A percentile compares a stretch with the other conserved stretches of the same genome.
Conservation (phyloP, 371 early-diverging fungal genomes). For the Phascolomyces articulosus region DNA sequence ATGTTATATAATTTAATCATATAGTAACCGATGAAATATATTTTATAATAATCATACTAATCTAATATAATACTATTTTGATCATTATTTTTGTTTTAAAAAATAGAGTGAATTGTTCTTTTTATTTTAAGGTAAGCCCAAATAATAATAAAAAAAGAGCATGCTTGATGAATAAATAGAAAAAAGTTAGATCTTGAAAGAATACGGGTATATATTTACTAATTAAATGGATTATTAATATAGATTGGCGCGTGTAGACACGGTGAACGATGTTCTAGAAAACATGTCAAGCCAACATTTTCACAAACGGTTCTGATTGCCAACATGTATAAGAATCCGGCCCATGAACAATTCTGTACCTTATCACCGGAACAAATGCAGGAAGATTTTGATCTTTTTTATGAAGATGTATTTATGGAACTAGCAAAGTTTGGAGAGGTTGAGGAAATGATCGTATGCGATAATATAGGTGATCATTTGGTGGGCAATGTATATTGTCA, state of each 20-base stretch:
- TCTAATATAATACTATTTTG: background rate
- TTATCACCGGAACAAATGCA: conserved; percentile 82
- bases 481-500: conserved; percentile 98
- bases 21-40: background rate
- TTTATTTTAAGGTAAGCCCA: conserved; percentile 88
- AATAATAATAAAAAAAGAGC: too few species aligned
- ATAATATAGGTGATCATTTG: conserved; percentile 98
- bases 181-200: too few species aligned
- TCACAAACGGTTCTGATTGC: conserved; percentile 93
- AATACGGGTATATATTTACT: background rate
- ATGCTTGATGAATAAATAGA: too few species aligned
- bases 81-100: background rate
- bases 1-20: conserved; percentile 27
- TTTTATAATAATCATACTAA: background rate
- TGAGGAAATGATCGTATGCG: conserved; percentile 95
- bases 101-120: conserved; percentile 94
- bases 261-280: conserved; percentile 97
- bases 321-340: conserved; percentile 95
- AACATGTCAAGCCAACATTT: conserved; percentile 96
- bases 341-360: conserved; percentile 74
- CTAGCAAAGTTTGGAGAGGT: conserved; percentile 96
- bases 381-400: conserved; percentile 95
- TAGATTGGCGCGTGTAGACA: conserved; percentile 97
- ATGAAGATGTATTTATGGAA: conserved; percentile 96
- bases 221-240: background rate